A percentile compares a stretch with the other conserved stretches of the same genome.
phyloP scores from a whole-genome alignment of 306 rosid genomes.

The Vigna hirtella region DNA sequence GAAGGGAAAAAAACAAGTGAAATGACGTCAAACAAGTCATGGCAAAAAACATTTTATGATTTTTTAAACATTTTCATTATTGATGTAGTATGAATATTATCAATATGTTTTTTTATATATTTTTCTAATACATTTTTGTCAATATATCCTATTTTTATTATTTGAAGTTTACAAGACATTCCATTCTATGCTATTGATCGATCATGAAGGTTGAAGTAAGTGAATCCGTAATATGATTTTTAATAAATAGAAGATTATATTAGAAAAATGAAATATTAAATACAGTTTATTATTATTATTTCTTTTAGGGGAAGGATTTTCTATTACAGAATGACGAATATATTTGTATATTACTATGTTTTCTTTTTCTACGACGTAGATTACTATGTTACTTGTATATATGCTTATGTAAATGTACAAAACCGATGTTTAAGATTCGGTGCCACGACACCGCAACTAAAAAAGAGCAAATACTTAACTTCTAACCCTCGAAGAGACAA shows the following conservation, averaged over 20 bases:
- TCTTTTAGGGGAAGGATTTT: neutral
- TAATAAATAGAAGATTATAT: too few relatives aligned
- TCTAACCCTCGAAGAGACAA: conserved; percentile 30
- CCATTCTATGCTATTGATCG: neutral
- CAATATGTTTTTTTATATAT: too few relatives aligned
- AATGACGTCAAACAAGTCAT: conserved; percentile 12
- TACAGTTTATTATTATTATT: neutral
- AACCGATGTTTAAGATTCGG: neutral
- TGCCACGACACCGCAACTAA: conserved; percentile 1
- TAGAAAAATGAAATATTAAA: too few relatives aligned
- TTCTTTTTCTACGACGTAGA: too few relatives aligned
- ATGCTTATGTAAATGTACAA: neutral
- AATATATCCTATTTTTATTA: too few relatives aligned
- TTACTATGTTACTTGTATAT: too few relatives aligned
- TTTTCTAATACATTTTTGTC: too few relatives aligned
- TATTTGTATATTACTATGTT: too few relatives aligned
- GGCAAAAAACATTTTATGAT: neutral
- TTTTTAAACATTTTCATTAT: neutral
- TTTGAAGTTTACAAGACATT: neutral
- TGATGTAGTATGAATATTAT: too few relatives aligned
- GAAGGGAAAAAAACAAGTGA: conserved; percentile 6
- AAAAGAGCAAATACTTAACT: conserved; percentile 27
- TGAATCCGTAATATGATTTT: too few relatives aligned
- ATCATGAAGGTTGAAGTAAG: too few relatives aligned
- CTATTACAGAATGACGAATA: neutral